phyloP scores from a whole-genome alignment of 192 early-diverging fungal genomes.

The Anaeromyces robustus region DNA sequence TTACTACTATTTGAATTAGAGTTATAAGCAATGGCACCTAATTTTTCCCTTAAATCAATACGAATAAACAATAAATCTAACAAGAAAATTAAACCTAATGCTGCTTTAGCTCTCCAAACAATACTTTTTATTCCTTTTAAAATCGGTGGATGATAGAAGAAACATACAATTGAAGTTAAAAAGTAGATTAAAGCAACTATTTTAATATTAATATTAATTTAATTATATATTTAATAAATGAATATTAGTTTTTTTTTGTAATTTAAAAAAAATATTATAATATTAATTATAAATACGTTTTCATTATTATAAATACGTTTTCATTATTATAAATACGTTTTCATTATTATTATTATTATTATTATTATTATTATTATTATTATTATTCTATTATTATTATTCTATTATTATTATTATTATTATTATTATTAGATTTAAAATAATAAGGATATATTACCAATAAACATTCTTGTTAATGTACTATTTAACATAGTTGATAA shows the following conservation, averaged over 20 bases:
- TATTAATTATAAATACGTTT: too few relatives aligned
- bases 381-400: too few relatives aligned
- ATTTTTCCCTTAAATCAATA: neutral
- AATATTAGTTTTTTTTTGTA: neutral
- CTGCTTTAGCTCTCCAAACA: neutral
- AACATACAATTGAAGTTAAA: neutral
- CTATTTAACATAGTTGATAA: neutral
- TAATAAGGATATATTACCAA: neutral
- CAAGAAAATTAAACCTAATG: neutral
- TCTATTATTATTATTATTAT: too few relatives aligned
- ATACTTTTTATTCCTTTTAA: neutral
- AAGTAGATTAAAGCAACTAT: neutral
- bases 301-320: too few relatives aligned
- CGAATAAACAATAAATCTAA: neutral
- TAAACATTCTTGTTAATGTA: neutral
- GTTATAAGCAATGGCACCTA: neutral
- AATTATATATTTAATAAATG: neutral
- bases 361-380: too few relatives aligned
- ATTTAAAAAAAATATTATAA: neutral
- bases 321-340: too few relatives aligned
- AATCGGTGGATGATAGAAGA: neutral
- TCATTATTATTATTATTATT: too few relatives aligned
- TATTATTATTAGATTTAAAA: too few relatives aligned
- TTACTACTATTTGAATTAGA: too few relatives aligned
- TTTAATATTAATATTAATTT: neutral